phyloP scores from a whole-genome alignment of 352 stramenopile genomes.

The Phytophthora rubi region DNA sequence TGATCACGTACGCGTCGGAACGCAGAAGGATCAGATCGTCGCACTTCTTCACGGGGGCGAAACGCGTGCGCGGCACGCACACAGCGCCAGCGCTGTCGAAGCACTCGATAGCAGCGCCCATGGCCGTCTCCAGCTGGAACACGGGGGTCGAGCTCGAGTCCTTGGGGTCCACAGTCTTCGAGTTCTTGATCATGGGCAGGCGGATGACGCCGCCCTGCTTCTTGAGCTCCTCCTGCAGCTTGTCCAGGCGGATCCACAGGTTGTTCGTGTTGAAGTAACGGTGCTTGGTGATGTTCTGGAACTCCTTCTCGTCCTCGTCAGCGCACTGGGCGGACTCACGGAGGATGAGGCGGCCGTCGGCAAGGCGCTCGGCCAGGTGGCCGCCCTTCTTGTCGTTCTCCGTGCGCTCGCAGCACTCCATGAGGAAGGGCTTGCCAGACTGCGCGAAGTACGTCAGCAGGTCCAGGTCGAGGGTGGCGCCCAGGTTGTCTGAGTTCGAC shows the following conservation, averaged over 20 bases:
- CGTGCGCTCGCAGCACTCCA: slow-evolving; percentile 98
- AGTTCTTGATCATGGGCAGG: slow-evolving; percentile 90
- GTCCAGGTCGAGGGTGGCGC: slow-evolving; percentile 82
- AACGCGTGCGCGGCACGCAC: slow-evolving; percentile 88
- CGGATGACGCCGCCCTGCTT: slow-evolving; percentile 84
- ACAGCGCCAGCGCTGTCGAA: slow-evolving; percentile 88
- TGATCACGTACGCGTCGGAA: slow-evolving; percentile 98
- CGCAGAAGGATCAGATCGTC: slow-evolving; percentile 92
- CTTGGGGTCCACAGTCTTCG: slow-evolving; percentile 89
- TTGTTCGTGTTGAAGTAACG: slow-evolving; percentile 93
- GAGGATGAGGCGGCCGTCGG: slow-evolving; percentile 95
- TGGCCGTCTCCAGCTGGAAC: slow-evolving; percentile 88
- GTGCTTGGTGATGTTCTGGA: slow-evolving; percentile 91
- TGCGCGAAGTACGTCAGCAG: slow-evolving; percentile 90
- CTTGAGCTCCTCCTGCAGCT: slow-evolving; percentile 80
- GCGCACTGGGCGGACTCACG: slow-evolving; percentile 93
- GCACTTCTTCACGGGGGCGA: slow-evolving; percentile 91
- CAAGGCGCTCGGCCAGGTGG: slow-evolving; percentile 92
- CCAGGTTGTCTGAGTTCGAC: slow-evolving; percentile 91
- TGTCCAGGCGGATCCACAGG: slow-evolving; percentile 89
- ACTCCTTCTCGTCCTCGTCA: slow-evolving; percentile 75
- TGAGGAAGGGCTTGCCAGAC: slow-evolving; percentile 90
- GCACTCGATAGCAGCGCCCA: slow-evolving; percentile 89
- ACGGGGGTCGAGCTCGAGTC: slow-evolving; percentile 85
- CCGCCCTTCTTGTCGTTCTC: slow-evolving; percentile 99